Percentiles rank a stretch among this genome's conserved stretches.
phyloP scores from a whole-genome alignment of 179 eudicot genomes.

The Spinacia oleracea region DNA sequence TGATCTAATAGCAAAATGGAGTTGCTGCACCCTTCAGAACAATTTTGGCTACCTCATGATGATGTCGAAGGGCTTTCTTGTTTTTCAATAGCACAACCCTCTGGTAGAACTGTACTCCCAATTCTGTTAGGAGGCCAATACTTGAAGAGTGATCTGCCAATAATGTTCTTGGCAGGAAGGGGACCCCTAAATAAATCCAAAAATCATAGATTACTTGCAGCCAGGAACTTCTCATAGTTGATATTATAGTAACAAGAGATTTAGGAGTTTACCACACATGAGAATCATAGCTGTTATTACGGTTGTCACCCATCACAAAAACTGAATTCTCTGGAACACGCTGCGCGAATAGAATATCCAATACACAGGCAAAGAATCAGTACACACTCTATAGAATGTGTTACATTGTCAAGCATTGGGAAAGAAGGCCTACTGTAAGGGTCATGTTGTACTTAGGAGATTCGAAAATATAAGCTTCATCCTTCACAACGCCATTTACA shows the following conservation, averaged over 20 bases:
- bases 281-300: constrained; percentile 95
- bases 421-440: constrained; percentile 55
- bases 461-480: constrained; percentile 68
- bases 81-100: constrained; percentile 52
- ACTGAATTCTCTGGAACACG: constrained; percentile 71
- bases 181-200: constrained; percentile 63
- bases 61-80: constrained; percentile 34
- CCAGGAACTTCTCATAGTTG: neutral
- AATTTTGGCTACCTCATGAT: constrained; percentile 11
- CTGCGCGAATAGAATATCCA: constrained; percentile 35
- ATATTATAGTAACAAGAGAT: neutral
- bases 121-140: constrained; percentile 81
- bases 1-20: neutral
- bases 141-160: constrained; percentile 82
- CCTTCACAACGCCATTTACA: constrained; percentile 71
- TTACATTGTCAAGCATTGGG: neutral
- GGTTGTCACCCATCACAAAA: constrained; percentile 96
- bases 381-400: neutral
- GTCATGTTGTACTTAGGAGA: constrained; percentile 84
- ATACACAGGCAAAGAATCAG: constrained; percentile 13
- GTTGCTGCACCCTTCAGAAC: constrained; percentile 18
- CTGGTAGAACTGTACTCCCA: constrained; percentile 71
- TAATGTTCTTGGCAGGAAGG: constrained; percentile 80
- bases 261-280: constrained; percentile 66
- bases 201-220: neutral